Conservation (phyloP, 345 rosid species). For the Limnanthes douglasii region DNA sequence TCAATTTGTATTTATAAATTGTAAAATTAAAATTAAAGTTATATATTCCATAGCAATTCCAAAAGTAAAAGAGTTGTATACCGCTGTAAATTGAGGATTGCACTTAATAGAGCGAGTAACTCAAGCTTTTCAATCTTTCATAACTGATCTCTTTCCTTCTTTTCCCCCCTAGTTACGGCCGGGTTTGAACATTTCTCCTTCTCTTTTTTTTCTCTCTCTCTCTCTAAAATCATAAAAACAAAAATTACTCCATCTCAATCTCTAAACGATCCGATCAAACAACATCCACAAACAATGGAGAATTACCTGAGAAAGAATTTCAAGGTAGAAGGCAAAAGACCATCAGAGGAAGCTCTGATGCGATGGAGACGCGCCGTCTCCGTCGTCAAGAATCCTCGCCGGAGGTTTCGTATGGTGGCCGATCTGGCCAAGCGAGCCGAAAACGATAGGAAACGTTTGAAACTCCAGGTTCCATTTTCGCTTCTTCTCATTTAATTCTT, state of each 20-base stretch:
- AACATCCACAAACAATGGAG: slow-evolving; percentile 14
- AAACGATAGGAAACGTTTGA: slow-evolving; percentile 15
- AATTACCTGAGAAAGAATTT: slow-evolving; percentile 21
- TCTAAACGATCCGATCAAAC: too few relatives aligned
- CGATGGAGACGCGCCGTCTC: slow-evolving; percentile 34
- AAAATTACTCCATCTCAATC: background rate
- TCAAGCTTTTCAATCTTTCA: too few relatives aligned
- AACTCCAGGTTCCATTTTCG: slow-evolving; percentile 9
- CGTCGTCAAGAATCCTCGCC: slow-evolving; percentile 40
- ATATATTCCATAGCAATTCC: too few relatives aligned
- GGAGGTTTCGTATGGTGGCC: slow-evolving; percentile 41
- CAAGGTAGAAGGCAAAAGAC: slow-evolving; percentile 25
- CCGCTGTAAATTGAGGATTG: too few relatives aligned
- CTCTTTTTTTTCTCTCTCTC: background rate
- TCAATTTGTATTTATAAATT: too few relatives aligned
- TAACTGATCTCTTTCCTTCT: background rate
- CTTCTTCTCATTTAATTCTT: background rate
- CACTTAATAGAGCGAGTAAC: too few relatives aligned
- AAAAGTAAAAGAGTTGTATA: too few relatives aligned
- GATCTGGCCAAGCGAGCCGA: slow-evolving; percentile 41
- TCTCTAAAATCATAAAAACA: background rate
- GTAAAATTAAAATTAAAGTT: too few relatives aligned
- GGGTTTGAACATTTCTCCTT: slow-evolving; percentile 6
- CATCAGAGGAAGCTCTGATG: slow-evolving; percentile 24
- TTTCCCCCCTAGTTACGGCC: slow-evolving; percentile 5